Evolutionary conservation across 2,329 filamentous ascomycete species (phyloP).

Genomic region (Samsoniella hepiali): DNA sequence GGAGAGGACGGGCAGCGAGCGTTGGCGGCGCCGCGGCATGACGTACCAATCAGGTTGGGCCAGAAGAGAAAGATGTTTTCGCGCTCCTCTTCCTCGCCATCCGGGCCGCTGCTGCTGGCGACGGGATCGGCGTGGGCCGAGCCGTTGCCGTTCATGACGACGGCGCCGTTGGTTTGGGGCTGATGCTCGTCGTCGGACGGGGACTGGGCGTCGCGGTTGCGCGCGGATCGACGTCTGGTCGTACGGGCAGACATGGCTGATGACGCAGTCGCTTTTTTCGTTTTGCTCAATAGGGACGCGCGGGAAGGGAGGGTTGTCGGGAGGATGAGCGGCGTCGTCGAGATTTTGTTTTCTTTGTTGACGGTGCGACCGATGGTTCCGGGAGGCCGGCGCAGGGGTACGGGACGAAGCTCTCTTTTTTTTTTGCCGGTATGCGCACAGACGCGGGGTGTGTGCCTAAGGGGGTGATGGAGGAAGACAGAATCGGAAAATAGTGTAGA

Average conservation of each 20-base stretch:
- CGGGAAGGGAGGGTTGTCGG: not conserved
- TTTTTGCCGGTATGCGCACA: not conserved
- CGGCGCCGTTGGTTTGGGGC: conserved; percentile 18
- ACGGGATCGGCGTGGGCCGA: conserved; percentile 33
- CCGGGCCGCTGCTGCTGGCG: conserved; percentile 27
- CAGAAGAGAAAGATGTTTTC: conserved; percentile 83
- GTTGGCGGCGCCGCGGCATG: not conserved
- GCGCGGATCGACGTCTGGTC: conserved; percentile 38
- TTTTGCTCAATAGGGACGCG: too few species aligned
- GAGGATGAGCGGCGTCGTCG: not conserved
- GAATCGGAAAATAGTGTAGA: conserved; percentile 6
- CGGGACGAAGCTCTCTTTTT: conserved; percentile 1
- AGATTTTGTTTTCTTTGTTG: not conserved
- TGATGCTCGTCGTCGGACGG: conserved; percentile 11
- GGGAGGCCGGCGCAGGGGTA: not conserved
- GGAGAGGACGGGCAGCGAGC: not conserved
- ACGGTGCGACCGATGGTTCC: conserved; percentile 11
- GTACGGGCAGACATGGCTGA: conserved; percentile 37
- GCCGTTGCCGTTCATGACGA: conserved; percentile 45
- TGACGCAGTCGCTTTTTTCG: too few species aligned
- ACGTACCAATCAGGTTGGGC: conserved; percentile 76
- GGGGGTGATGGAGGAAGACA: not conserved
- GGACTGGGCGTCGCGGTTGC: conserved; percentile 25
- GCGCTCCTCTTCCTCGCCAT: conserved; percentile 30
- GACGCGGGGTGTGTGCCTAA: not conserved